Evolutionary conservation across 768 basidiomycete genomes (phyloP).

Genomic region (Neoboletus subvelutipes): DNA sequence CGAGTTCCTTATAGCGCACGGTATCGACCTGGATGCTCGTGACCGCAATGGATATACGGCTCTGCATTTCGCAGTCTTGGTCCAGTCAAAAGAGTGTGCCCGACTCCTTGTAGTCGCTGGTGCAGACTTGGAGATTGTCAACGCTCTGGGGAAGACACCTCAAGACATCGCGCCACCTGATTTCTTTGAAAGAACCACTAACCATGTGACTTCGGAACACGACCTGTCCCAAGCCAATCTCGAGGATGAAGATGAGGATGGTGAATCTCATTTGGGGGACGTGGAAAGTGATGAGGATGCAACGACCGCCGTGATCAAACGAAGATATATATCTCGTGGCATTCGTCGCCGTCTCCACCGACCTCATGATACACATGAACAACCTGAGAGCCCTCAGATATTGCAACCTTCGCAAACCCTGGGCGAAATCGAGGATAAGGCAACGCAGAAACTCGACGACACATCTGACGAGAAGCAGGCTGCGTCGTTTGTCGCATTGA

Average conservation of each 20-base stretch:
- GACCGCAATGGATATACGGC: conserved; percentile 92
- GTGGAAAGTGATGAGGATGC: conserved; percentile 63
- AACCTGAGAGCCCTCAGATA: neutral
- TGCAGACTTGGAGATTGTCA: conserved; percentile 76
- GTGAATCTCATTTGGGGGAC: conserved; percentile 68
- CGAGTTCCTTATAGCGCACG: conserved; percentile 66
- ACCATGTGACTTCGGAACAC: conserved; percentile 16
- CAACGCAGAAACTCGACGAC: conserved; percentile 17
- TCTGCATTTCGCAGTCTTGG: conserved; percentile 79
- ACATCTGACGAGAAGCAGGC: conserved; percentile 37
- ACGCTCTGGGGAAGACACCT: conserved; percentile 68
- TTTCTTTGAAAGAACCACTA: conserved; percentile 42
- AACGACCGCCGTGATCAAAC: conserved; percentile 31
- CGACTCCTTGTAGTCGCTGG: conserved; percentile 72
- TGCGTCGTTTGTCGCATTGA: conserved; percentile 62
- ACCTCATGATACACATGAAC: conserved; percentile 20
- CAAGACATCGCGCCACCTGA: conserved; percentile 52
- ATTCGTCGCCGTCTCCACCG: conserved; percentile 32
- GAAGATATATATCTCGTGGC: conserved; percentile 34
- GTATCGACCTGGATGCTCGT: conserved; percentile 76
- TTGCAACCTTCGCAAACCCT: conserved; percentile 1
- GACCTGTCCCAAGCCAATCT: conserved; percentile 23
- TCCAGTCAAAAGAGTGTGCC: conserved; percentile 61
- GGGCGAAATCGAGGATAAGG: conserved; percentile 19
- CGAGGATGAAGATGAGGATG: conserved; percentile 47